Conservation (phyloP, 148 eudicot genomes). For the Pouteria glomerata region DNA sequence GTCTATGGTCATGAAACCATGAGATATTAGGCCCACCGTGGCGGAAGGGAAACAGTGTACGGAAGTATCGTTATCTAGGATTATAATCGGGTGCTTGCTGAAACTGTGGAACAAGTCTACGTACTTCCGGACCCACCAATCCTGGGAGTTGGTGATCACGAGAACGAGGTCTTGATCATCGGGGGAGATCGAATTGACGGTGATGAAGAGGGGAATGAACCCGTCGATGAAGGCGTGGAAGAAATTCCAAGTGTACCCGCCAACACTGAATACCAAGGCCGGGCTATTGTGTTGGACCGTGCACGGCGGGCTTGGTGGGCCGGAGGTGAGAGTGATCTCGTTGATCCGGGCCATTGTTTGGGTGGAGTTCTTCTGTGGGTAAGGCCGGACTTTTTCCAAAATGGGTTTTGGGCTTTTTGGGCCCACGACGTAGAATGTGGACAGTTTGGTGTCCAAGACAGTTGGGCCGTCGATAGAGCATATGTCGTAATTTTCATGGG, state of each 20-base stretch:
- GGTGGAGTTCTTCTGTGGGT: conserved; percentile 47
- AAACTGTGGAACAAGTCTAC: conserved; percentile 26
- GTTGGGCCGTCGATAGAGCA: conserved; percentile 44
- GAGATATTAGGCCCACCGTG: conserved; percentile 49
- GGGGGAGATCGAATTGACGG: conserved; percentile 33
- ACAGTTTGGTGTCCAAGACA: conserved; percentile 19
- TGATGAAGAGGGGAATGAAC: conserved; percentile 55
- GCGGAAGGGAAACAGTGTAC: conserved; percentile 50
- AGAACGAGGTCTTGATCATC: conserved; percentile 38
- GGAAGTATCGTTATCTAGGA: conserved; percentile 34
- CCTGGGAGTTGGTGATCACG: conserved; percentile 30
- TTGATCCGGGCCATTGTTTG: conserved; percentile 29
- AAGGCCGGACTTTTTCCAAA: conserved; percentile 44
- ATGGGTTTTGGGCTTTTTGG: background rate
- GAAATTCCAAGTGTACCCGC: conserved; percentile 52
- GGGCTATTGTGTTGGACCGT: conserved; percentile 37
- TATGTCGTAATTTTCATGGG: conserved; percentile 35
- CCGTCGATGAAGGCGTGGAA: conserved; percentile 67
- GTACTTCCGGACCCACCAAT: conserved; percentile 57
- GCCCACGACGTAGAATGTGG: conserved; percentile 11
- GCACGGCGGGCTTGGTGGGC: conserved; percentile 28
- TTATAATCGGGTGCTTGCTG: conserved; percentile 30
- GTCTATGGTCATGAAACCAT: conserved; percentile 48
- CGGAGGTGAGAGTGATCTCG: conserved; percentile 39
- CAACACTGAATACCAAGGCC: conserved; percentile 49